Base-by-base conservation (phyloP, 129 eudicot species). In the Solidago caesia region DNA sequence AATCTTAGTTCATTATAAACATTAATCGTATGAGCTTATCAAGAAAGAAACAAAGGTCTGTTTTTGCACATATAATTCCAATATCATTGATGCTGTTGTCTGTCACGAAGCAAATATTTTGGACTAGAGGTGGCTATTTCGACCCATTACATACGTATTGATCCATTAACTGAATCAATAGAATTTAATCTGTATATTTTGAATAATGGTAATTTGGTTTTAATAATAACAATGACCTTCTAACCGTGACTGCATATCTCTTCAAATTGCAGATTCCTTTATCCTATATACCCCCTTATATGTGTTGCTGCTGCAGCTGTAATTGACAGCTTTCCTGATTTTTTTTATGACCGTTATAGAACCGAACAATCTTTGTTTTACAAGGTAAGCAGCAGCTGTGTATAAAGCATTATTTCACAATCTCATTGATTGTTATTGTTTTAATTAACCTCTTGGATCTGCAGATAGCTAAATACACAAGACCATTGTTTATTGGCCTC, bases 231-330 rank as follows among this genome's bases (percentile, higher is more conserved):
- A 53, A 44, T 46, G 49, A 45, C 43, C 29, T 65, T 77, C 58
- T 44, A 55, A 75, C 67, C 44, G 49, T 48, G 67, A 51, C 57
- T 39, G 33, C 49, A 70, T 70, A 63, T 29, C 45, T 61, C 68
- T 66, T 85, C 44, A 60, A n/a, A 27, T 74, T 88, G 83, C 97
- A 94, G 98, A 85, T 94, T 94, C 60, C 96, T 94, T 33, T 94
- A 94, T 82, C 98, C 98, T 63, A 88, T 94, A 82, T 94, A 94
- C 78, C 97, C 98, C 26, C 98, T 94, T 67, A 84, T 94, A 48
- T 94, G 98, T 83, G 89, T 94, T 52, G 97, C 98, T 78, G 96
- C 98, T 67, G 84, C 98, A 68, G 92, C 98, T 64, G 96, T 90
- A 67, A 83, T 94, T 56, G 97, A 94, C 73, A 88, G 91, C 78